Percentiles rank a stretch among this genome's conserved stretches.
These are phyloP conservation scores for Pluteus cervinus DNA, from an alignment of 768 basidiomycete genomes.

Conservation along the genomic window DNA sequence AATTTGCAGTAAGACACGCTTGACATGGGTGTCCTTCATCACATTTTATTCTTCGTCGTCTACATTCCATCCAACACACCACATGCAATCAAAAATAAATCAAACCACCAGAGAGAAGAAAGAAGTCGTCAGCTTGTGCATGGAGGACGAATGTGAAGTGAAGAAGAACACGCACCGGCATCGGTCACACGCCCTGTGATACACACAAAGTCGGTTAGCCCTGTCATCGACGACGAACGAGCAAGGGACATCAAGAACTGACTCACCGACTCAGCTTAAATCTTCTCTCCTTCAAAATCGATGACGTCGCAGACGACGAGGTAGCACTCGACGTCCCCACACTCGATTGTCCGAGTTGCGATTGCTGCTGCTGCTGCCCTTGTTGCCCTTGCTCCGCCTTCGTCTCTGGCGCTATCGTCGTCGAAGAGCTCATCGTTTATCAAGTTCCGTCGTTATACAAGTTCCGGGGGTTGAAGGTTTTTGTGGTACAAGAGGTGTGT, in stretches of 20 bases:
- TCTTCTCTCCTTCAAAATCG: slow-evolving; percentile 69
- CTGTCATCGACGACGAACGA: not conserved
- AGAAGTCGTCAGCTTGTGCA: too few relatives aligned
- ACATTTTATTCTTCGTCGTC: slow-evolving; percentile 80
- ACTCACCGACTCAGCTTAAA: slow-evolving; percentile 65
- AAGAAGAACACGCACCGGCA: slow-evolving; percentile 87
- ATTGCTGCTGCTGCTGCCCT: slow-evolving; percentile 8
- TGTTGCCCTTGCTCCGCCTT: not conserved
- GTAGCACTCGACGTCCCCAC: too few relatives aligned
- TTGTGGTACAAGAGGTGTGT: too few relatives aligned
- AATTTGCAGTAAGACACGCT: slow-evolving; percentile 78
- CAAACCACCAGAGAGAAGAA: too few relatives aligned
- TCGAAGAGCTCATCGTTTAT: too few relatives aligned
- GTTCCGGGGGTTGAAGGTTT: too few relatives aligned
- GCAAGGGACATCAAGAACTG: slow-evolving; percentile 1
- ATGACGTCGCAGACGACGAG: slow-evolving; percentile 30
- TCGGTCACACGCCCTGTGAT: slow-evolving; percentile 78
- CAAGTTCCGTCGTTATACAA: too few relatives aligned
- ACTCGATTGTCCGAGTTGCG: slow-evolving; percentile 39
- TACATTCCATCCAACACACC: slow-evolving; percentile 19
- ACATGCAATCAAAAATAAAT: slow-evolving; percentile 7
- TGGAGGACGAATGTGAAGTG: too few relatives aligned
- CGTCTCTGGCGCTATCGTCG: slow-evolving; percentile 2
- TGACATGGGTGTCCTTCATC: slow-evolving; percentile 89
- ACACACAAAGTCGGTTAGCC: slow-evolving; percentile 3